These are phyloP conservation scores for Aspergillus neotritici DNA, from an alignment of 2,329 filamentous ascomycete species.

Conservation along the genomic window DNA sequence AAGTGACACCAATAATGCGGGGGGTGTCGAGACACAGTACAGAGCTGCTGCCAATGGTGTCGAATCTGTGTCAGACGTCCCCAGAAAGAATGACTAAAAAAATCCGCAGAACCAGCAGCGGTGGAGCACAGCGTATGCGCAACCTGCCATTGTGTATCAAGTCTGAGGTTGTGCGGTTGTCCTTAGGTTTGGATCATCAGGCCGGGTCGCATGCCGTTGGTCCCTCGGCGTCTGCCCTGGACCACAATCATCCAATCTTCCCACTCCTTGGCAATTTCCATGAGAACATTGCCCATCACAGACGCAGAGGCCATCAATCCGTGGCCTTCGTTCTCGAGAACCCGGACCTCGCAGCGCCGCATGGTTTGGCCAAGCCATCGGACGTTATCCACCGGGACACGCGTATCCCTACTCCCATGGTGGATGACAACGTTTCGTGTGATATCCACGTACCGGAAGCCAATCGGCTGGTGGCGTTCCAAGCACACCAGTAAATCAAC, in stretches of 20 bases:
- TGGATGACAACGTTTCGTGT: slow-evolving; percentile 87
- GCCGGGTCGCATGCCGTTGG: slow-evolving; percentile 20
- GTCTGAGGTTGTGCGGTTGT: neutral
- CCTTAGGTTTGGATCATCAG: slow-evolving; percentile 9
- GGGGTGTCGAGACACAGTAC: no score
- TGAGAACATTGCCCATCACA: slow-evolving; percentile 91
- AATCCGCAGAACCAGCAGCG: slow-evolving; percentile 17
- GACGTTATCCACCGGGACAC: slow-evolving; percentile 92
- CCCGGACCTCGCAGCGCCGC: slow-evolving; percentile 83
- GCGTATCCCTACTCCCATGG: slow-evolving; percentile 81
- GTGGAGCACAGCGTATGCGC: slow-evolving; percentile 2
- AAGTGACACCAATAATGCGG: no score
- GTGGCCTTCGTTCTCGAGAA: slow-evolving; percentile 87
- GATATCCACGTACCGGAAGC: slow-evolving; percentile 95
- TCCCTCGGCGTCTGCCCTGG: slow-evolving; percentile 39
- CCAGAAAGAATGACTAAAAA: neutral
- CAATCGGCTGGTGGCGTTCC: slow-evolving; percentile 83
- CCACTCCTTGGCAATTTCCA: slow-evolving; percentile 93
- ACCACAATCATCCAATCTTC: slow-evolving; percentile 69
- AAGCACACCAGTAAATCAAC: slow-evolving; percentile 89
- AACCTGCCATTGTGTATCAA: neutral
- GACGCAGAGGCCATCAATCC: slow-evolving; percentile 89
- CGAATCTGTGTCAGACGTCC: no score
- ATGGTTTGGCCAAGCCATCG: slow-evolving; percentile 92
- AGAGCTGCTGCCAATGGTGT: no score